Base-by-base conservation (phyloP, 202 grass and related monocot species). In the Zizania palustris region DNA sequence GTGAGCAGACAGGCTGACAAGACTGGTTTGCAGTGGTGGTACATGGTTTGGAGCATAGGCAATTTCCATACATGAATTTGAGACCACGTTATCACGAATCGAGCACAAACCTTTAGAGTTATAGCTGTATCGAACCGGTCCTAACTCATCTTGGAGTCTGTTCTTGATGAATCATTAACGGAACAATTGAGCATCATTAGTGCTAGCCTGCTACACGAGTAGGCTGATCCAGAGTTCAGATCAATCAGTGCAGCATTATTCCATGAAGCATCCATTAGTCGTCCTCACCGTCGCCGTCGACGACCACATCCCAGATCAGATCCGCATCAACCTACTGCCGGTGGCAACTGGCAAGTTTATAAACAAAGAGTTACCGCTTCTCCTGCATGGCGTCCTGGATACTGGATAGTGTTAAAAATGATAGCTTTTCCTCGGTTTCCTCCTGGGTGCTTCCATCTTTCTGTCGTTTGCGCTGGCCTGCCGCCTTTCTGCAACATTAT, bases 241-340 rank as follows among this genome's bases (percentile, higher is more conserved):
- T 11, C 19, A 45, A 28, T 7, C 19, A 45, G 19, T 1, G 6
- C 10, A 13, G 18, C 18, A 34, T 69, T 40, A 7, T 35, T 16
- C 11, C 22, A 16, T 68, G 66, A 49, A 35, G 12, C 21, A 43
- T 69, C 42, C 28, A 3, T 12, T 7, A 11, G 28, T 39, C 15
- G n/a, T 5, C 3, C 59, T 13, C 46, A 35, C n/a, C 1, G n/a
- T n/a, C n/a, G n/a, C n/a, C 6, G 6, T 40, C 12, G 68, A 10
- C 28, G 44, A 53, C 38, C 53, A 35, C 69, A 80, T 74, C 62
- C 6, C 15, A 53, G 50, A 18, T 74, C 54, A 62, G 76, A 80
- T 69, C 69, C 44, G 60, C 69, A 68, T 19, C 35, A 34, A 3
- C 69, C 60, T 18, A 15, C 37, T 21, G 34, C 15, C 16, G 15